Percentiles rank a stretch among this genome's conserved stretches.
These are phyloP conservation scores for Knufia fluminis DNA, from an alignment of 2,329 filamentous ascomycete genomes.

Conservation along the genomic window DNA sequence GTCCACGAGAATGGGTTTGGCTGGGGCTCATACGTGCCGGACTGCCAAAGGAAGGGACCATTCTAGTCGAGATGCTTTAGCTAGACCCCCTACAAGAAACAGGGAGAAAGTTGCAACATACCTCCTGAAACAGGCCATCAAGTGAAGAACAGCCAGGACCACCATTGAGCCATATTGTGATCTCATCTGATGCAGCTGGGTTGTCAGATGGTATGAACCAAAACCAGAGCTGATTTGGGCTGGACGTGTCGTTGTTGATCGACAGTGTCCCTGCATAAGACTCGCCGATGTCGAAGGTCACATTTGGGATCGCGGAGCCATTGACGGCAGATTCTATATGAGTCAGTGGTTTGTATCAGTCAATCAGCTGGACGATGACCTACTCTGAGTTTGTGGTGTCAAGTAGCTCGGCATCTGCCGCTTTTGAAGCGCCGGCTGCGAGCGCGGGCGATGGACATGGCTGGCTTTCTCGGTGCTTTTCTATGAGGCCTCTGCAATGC, in stretches of 20 bases:
- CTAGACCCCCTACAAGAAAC: not conserved
- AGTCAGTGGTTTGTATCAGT: slow-evolving; percentile 12
- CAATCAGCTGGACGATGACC: slow-evolving; percentile 8
- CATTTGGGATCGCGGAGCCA: slow-evolving; percentile 55
- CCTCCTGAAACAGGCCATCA: slow-evolving; percentile 59
- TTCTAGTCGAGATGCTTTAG: slow-evolving; percentile 45
- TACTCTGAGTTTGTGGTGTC: slow-evolving; percentile 16
- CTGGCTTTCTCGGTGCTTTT: too few relatives aligned
- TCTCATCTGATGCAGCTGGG: slow-evolving; percentile 38
- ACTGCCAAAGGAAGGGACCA: slow-evolving; percentile 62
- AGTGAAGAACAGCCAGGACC: slow-evolving; percentile 50
- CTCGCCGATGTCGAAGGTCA: slow-evolving; percentile 56
- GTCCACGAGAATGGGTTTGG: slow-evolving; percentile 24
- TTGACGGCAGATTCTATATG: slow-evolving; percentile 54
- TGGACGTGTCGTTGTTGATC: slow-evolving; percentile 34
- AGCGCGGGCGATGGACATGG: too few relatives aligned
- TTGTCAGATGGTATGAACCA: slow-evolving; percentile 49
- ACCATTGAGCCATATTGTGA: slow-evolving; percentile 47
- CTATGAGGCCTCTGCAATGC: too few relatives aligned
- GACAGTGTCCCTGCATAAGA: slow-evolving; percentile 44
- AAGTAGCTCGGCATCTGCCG: slow-evolving; percentile 15
- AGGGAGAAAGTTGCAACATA: too few relatives aligned
- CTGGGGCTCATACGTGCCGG: slow-evolving; percentile 57
- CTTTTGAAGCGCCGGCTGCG: slow-evolving; percentile 5
- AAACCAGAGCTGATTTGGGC: slow-evolving; percentile 21